phyloP scores from a whole-genome alignment of 768 basidiomycete genomes.

The Mycena vulgaris region DNA sequence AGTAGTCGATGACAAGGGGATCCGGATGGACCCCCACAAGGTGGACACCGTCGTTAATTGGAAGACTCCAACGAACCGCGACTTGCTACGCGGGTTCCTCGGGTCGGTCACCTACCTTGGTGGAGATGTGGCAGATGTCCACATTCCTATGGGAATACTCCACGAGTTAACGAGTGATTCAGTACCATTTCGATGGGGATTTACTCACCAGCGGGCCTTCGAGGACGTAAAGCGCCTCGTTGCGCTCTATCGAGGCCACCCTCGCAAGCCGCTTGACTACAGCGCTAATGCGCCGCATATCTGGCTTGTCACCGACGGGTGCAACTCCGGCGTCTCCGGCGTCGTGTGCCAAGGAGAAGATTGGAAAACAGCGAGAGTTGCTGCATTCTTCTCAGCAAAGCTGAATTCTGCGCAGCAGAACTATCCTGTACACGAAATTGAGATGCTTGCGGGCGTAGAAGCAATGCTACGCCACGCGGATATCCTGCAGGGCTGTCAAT shows the following conservation, averaged over 20 bases:
- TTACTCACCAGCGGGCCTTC: background rate
- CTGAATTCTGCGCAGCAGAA: background rate
- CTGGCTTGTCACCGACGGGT: background rate
- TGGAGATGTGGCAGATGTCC: background rate
- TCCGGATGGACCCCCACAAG: conserved; percentile 38
- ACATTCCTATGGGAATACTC: background rate
- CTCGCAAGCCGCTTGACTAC: background rate
- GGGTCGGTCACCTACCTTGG: background rate
- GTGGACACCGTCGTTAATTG: background rate
- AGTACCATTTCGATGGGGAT: background rate
- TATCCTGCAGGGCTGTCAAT: background rate
- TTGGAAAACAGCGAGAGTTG: background rate
- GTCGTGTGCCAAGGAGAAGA: background rate
- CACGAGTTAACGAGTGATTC: background rate
- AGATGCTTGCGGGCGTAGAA: background rate
- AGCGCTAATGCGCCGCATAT: background rate
- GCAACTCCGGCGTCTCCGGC: background rate
- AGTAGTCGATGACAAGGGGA: background rate
- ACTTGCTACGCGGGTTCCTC: background rate
- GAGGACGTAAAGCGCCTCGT: background rate
- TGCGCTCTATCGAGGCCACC: background rate
- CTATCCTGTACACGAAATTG: background rate
- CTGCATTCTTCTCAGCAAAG: background rate
- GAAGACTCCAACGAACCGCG: conserved; percentile 1
- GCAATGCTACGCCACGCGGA: background rate